Evolutionary conservation across 352 stramenopile species (phyloP), one percentile per base, ranked within the genome.

Genomic region (Phytophthora colocasiae): DNA sequence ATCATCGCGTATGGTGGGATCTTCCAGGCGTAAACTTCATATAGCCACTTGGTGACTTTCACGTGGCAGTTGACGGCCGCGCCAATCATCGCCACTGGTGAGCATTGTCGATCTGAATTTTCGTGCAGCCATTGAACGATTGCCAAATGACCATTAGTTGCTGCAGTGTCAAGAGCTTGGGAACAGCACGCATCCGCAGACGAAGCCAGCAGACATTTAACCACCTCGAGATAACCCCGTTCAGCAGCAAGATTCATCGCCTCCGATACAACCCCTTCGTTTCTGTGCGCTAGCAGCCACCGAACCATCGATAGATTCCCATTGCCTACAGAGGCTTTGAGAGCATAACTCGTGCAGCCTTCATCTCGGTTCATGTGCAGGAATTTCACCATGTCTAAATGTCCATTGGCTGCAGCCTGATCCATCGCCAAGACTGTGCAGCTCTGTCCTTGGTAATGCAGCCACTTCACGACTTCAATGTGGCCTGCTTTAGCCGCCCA

Each of bases 381-480:
- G 12, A 69, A 63, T 9, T 57, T 38, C 6, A 64, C 46, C 17
- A 63, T 39, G 15, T 69, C 45, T 15, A 69, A 50, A 11, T 55
- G 39, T 14, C 54, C 54, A 9, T 69, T 64, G 29, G 34, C 53
- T 43, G 45, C 34, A 12, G 60, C 60, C 41, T 63, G 36, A 27
- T 58, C 22, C 61, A 59, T 69, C 45, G 46, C 61, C 11, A 58
- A 27, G 15, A 45, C 14, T 1, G 52, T 63, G 29, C 60, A 69
- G 14, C 45, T 55, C 51, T 64, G 53, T n/a, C 19, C 3, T 31
- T 47, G 39, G 32, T 69, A 43, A 15, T 49, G 34, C 5, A 69
- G 53, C 48, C 41, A 64, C 31, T 49, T 64, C 26, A 64, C 45
- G 38, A 69, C 46, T 7, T 58, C 53, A 38, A 64, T 14, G 24